Conservation (phyloP, 2,329 filamentous ascomycete species). For the Delphinella strobiligena region DNA sequence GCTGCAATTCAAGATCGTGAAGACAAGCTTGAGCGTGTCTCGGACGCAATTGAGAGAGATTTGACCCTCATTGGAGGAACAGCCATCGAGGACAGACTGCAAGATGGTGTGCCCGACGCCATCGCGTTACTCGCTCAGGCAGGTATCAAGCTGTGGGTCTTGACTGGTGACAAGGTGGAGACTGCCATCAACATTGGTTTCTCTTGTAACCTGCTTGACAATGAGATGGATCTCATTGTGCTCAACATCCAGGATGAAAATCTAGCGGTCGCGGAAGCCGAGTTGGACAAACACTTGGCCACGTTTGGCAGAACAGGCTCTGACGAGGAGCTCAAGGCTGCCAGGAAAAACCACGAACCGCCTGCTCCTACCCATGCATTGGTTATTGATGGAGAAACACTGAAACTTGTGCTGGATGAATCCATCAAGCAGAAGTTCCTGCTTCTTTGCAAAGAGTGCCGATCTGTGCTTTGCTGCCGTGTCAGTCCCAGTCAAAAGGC, state of each 20-base stretch:
- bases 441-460: conserved; percentile 91
- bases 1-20: conserved; percentile 76
- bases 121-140: conserved; percentile 83
- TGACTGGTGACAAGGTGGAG: conserved; percentile 97
- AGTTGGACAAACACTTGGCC: conserved; percentile 62
- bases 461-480: conserved; percentile 90
- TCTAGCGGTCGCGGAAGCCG: conserved; percentile 49
- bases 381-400: conserved; percentile 86
- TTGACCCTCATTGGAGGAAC: conserved; percentile 82
- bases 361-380: conserved; percentile 82
- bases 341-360: conserved; percentile 72
- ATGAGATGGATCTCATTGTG: conserved; percentile 93
- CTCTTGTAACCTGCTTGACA: conserved; percentile 93
- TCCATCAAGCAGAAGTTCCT: conserved; percentile 82
- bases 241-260: conserved; percentile 73
- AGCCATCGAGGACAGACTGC: conserved; percentile 90
- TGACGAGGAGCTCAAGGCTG: conserved; percentile 70
- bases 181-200: conserved; percentile 99
- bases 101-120: conserved; percentile 93
- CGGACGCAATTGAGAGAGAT: conserved; percentile 83
- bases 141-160: conserved; percentile 96
- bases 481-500: conserved; percentile 96
- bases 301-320: conserved; percentile 71
- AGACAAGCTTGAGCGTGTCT: conserved; percentile 80
- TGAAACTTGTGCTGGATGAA: conserved; percentile 78